Conservation (phyloP, 768 basidiomycete genomes). For the Auriscalpium orientale region DNA sequence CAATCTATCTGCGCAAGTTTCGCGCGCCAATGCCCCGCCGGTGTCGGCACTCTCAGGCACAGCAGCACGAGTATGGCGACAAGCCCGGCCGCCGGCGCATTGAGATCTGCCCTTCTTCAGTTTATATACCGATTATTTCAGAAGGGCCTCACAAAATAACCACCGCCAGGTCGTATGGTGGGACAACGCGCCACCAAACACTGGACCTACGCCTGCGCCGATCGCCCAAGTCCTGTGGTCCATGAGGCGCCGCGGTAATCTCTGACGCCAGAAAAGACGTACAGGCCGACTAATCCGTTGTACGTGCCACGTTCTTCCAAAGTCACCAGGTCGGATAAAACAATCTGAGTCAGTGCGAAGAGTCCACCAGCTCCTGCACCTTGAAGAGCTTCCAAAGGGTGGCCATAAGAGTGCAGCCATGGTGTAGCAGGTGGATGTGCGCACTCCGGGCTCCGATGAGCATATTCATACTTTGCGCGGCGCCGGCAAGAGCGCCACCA, state of each 20-base stretch:
- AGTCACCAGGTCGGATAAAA: slow-evolving; percentile 27
- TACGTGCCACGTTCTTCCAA: slow-evolving; percentile 27
- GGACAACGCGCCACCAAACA: slow-evolving; percentile 22
- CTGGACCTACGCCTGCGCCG: slow-evolving; percentile 22
- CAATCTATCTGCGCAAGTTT: slow-evolving; percentile 32
- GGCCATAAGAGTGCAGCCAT: no score
- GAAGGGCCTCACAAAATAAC: slow-evolving; percentile 11
- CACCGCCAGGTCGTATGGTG: slow-evolving; percentile 15
- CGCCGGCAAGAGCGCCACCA: neutral
- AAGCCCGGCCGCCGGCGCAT: slow-evolving; percentile 28
- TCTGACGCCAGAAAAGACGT: neutral
- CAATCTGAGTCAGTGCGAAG: slow-evolving; percentile 21
- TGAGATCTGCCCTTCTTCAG: slow-evolving; percentile 23
- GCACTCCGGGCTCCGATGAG: neutral
- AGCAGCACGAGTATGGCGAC: slow-evolving; percentile 20
- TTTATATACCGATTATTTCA: neutral
- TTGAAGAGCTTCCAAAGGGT: slow-evolving; percentile 15
- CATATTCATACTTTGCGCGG: neutral
- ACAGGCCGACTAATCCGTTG: slow-evolving; percentile 25
- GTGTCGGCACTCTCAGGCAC: slow-evolving; percentile 27
- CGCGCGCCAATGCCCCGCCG: slow-evolving; percentile 21
- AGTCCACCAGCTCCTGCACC: slow-evolving; percentile 24
- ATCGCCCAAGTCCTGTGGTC: slow-evolving; percentile 19
- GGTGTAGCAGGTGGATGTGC: neutral
- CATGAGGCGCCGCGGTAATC: neutral